A percentile compares a stretch with the other conserved stretches of the same genome.
Conservation (phyloP, 371 early-diverging fungal genomes). For the Mucor saturninus region DNA sequence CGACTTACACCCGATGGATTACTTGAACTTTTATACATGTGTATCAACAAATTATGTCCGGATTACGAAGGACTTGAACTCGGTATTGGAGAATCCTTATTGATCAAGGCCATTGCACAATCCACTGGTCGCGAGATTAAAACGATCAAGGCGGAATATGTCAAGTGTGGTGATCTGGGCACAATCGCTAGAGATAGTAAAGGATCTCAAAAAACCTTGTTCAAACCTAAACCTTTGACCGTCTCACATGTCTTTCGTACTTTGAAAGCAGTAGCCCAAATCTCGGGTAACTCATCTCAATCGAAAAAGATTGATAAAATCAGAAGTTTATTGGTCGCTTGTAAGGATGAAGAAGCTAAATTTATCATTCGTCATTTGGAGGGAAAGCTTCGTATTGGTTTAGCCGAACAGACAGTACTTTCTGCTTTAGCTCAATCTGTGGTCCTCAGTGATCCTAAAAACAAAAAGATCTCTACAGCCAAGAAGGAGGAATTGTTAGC, state of each 20-base stretch:
- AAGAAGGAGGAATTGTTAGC: slow-evolving; percentile 64
- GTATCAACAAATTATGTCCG: slow-evolving; percentile 92
- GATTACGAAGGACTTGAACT: slow-evolving; percentile 97
- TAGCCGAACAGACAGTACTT: slow-evolving; percentile 96
- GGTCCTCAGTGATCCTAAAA: slow-evolving; percentile 52
- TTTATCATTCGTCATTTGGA: slow-evolving; percentile 93
- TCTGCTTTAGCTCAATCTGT: slow-evolving; percentile 86
- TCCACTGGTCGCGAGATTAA: slow-evolving; percentile 82
- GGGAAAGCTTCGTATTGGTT: slow-evolving; percentile 96
- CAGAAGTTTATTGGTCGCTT: slow-evolving; percentile 80
- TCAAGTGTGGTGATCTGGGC: slow-evolving; percentile 91
- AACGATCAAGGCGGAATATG: slow-evolving; percentile 82
- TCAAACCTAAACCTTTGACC: slow-evolving; percentile 81
- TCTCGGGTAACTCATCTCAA: slow-evolving; percentile 83
- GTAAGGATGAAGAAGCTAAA: slow-evolving; percentile 88
- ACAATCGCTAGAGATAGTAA: slow-evolving; percentile 84
- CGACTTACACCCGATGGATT: slow-evolving; percentile 70
- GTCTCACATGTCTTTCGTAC: slow-evolving; percentile 85
- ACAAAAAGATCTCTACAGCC: slow-evolving; percentile 40
- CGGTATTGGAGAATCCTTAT: slow-evolving; percentile 93
- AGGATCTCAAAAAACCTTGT: slow-evolving; percentile 76
- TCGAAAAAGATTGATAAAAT: slow-evolving; percentile 87
- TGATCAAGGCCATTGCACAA: slow-evolving; percentile 93
- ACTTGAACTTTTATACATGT: slow-evolving; percentile 84
- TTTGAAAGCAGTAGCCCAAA: slow-evolving; percentile 85